Evolutionary conservation across 2,329 filamentous ascomycete species (phyloP).

Genomic region (Stagonosporopsis rhizophila): DNA sequence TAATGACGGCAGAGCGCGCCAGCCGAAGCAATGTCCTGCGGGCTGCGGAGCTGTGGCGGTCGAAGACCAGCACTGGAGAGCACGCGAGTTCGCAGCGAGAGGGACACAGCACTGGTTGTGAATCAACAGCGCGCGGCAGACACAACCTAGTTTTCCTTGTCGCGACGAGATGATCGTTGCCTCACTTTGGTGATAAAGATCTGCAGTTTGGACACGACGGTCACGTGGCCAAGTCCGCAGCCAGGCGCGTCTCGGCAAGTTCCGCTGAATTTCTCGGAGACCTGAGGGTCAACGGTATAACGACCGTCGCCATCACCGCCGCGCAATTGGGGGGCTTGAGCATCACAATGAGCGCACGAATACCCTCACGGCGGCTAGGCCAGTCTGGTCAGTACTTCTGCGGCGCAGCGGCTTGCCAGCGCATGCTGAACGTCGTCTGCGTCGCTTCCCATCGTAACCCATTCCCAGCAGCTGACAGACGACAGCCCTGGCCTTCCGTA

Average conservation of each 20-base stretch:
- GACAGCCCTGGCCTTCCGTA: conserved; percentile 35
- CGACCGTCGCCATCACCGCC: conserved; percentile 25
- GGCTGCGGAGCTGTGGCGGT: conserved; percentile 12
- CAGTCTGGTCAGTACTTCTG: conserved; percentile 62
- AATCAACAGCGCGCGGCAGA: conserved; percentile 6
- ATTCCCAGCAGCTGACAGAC: conserved; percentile 11
- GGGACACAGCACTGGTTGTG: neutral
- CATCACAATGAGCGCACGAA: conserved; percentile 68
- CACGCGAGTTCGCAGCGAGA: neutral
- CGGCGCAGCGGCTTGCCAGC: neutral
- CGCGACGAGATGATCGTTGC: conserved; percentile 12
- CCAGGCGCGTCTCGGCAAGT: conserved; percentile 20
- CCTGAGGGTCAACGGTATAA: conserved; percentile 22
- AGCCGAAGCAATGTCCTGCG: conserved; percentile 18
- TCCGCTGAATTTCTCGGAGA: conserved; percentile 29
- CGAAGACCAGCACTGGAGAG: neutral
- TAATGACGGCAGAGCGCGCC: conserved; percentile 28
- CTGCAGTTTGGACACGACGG: neutral
- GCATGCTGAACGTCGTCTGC: neutral
- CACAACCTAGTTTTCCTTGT: conserved; percentile 1
- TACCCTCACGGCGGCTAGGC: conserved; percentile 68
- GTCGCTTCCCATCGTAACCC: neutral
- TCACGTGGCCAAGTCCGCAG: conserved; percentile 7
- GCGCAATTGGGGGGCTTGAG: conserved; percentile 34
- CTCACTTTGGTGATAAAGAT: conserved; percentile 10